Evolutionary conservation across 2,329 filamentous ascomycete species (phyloP).

Genomic region (Aspergillus hiratsukae): DNA sequence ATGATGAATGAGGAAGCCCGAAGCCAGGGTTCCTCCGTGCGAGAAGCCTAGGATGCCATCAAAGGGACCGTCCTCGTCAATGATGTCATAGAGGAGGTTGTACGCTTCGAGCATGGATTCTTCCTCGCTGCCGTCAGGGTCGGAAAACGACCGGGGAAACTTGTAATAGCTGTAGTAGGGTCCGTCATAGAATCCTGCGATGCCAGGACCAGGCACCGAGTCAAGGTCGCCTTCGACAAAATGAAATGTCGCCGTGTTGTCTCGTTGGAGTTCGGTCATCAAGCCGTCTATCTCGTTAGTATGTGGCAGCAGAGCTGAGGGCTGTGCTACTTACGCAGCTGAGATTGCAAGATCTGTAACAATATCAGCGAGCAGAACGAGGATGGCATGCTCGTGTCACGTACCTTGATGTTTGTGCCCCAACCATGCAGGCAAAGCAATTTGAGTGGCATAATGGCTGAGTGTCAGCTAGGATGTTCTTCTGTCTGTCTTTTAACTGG

Average conservation of each 20-base stretch:
- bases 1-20: conserved; percentile 26
- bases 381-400: neutral
- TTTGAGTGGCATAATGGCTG: conserved; percentile 21
- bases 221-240: conserved; percentile 29
- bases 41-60: conserved; percentile 35
- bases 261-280: conserved; percentile 23
- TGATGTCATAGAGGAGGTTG: conserved; percentile 22
- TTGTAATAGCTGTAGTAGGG: conserved; percentile 32
- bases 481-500: neutral
- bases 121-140: conserved; percentile 17
- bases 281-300: conserved; percentile 17
- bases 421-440: conserved; percentile 32
- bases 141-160: conserved; percentile 21
- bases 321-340: conserved; percentile 19
- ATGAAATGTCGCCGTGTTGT: conserved; percentile 27
- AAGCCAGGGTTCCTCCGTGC: conserved; percentile 31
- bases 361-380: conserved; percentile 1
- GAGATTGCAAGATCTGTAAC: conserved; percentile 25
- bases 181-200: conserved; percentile 26
- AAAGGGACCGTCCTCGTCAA: conserved; percentile 25
- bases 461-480: neutral
- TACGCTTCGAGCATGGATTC: conserved; percentile 23
- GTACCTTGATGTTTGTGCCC: conserved; percentile 29
- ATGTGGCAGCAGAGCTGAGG: neutral
- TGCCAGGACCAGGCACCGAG: conserved; percentile 24